phyloP scores from a whole-genome alignment of 2,329 filamentous ascomycete species.

The Plenodomus lindquistii region DNA sequence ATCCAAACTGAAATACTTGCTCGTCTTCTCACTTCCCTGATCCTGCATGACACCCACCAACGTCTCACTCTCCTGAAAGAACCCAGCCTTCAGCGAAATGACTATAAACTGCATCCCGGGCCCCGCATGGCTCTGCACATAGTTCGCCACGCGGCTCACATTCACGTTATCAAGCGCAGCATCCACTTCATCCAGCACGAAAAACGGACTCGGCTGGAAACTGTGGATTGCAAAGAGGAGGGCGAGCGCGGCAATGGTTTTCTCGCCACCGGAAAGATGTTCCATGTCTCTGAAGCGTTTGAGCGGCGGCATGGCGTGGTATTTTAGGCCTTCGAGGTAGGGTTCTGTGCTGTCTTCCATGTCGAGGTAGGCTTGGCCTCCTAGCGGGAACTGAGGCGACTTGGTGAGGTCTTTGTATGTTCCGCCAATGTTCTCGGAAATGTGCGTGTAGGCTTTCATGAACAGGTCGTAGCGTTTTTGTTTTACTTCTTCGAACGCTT shows the following conservation, averaged over 20 bases:
- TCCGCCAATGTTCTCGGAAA: constrained; percentile 88
- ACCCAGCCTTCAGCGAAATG: constrained; percentile 90
- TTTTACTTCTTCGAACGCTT: constrained; percentile 83
- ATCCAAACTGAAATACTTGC: constrained; percentile 88
- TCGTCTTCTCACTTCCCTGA: constrained; percentile 83
- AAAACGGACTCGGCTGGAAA: constrained; percentile 94
- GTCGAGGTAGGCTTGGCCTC: constrained; percentile 84
- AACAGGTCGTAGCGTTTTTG: constrained; percentile 85
- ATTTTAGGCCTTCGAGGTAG: constrained; percentile 94
- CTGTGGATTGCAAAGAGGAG: constrained; percentile 95
- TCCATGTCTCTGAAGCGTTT: constrained; percentile 99
- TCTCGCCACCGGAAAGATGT: constrained; percentile 93
- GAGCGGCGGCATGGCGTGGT: constrained; percentile 96
- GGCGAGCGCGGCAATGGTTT: constrained; percentile 97
- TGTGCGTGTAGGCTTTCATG: constrained; percentile 93
- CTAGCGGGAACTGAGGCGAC: constrained; percentile 88
- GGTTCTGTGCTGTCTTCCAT: constrained; percentile 96
- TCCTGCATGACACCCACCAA: constrained; percentile 95
- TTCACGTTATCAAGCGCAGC: constrained; percentile 98
- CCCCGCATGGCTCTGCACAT: constrained; percentile 89
- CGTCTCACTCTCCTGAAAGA: constrained; percentile 96
- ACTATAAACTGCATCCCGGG: constrained; percentile 99
- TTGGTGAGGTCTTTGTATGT: constrained; percentile 96
- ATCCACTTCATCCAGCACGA: constrained; percentile 97
- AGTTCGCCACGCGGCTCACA: constrained; percentile 93